These are phyloP conservation scores for Vigna nakashimae DNA, from an alignment of 306 rosid species.

Conservation along the genomic window DNA sequence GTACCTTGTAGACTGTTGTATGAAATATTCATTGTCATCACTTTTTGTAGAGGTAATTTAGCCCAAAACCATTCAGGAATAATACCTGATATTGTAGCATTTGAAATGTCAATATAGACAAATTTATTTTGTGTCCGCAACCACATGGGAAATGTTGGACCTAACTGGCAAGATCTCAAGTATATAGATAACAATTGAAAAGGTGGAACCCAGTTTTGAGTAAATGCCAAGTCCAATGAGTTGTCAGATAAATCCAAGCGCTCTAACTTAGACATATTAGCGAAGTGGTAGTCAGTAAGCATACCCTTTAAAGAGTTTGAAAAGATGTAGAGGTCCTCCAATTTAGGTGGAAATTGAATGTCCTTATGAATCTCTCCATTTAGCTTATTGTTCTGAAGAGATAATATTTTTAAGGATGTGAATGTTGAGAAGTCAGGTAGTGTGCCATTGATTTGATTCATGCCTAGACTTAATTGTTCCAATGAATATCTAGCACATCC, in stretches of 20 bases:
- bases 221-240: not conserved
- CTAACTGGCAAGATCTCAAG: slow-evolving; percentile 24
- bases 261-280: not conserved
- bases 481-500: too few relatives aligned
- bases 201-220: slow-evolving; percentile 11
- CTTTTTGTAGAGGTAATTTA: too few relatives aligned
- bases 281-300: slow-evolving; percentile 29
- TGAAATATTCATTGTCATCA: not conserved
- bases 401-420: too few relatives aligned
- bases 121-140: slow-evolving; percentile 5
- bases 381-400: too few relatives aligned
- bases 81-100: not conserved
- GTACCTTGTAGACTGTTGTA: not conserved
- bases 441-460: too few relatives aligned
- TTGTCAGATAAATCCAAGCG: not conserved
- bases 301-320: slow-evolving; percentile 28
- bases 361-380: not conserved
- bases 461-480: fast-evolving
- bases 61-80: not conserved
- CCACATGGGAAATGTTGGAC: slow-evolving; percentile 37
- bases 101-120: fast-evolving
- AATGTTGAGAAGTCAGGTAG: too few relatives aligned
- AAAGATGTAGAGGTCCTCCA: fast-evolving
- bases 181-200: too few relatives aligned
- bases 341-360: too few relatives aligned